These are phyloP conservation scores for Monilinia fructicola DNA, from an alignment of 2,329 filamentous ascomycete genomes.

Conservation along the genomic window DNA sequence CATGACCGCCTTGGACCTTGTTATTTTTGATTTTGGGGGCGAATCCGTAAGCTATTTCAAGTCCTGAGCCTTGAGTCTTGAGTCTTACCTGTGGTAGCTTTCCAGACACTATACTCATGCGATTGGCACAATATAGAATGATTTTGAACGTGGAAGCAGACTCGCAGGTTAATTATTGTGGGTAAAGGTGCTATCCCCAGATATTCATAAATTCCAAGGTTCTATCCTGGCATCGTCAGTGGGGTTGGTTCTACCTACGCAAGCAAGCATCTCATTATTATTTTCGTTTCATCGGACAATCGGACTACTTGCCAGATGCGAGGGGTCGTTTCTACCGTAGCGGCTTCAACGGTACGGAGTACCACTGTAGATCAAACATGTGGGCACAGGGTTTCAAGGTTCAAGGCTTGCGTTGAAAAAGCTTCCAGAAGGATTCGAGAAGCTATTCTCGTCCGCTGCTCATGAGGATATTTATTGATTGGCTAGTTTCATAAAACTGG, in stretches of 20 bases:
- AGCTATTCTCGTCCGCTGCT: background rate
- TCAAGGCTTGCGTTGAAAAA: conserved; percentile 9
- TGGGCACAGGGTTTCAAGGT: conserved; percentile 15
- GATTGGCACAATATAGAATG: background rate
- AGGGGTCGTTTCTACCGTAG: conserved; percentile 1
- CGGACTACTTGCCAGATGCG: background rate
- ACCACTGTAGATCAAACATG: conserved; percentile 20
- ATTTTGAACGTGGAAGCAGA: background rate
- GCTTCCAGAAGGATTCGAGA: conserved; percentile 18
- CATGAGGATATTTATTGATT: background rate
- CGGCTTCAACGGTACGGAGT: conserved; percentile 3
- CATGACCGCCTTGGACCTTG: background rate
- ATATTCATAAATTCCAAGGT: conserved; percentile 3
- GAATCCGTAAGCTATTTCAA: background rate
- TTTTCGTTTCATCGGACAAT: too few relatives aligned
- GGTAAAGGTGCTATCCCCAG: conserved; percentile 10
- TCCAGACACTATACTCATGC: background rate
- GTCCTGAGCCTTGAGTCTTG: background rate
- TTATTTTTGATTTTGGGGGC: conserved; percentile 1
- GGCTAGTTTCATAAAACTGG: background rate
- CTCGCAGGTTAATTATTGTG: background rate
- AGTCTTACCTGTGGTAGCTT: background rate
- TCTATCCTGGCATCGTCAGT: background rate
- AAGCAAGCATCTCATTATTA: background rate
- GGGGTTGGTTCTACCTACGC: background rate